phyloP scores from a whole-genome alignment of 2,329 filamentous ascomycete genomes.

The Stagonosporopsis rhizophila region DNA sequence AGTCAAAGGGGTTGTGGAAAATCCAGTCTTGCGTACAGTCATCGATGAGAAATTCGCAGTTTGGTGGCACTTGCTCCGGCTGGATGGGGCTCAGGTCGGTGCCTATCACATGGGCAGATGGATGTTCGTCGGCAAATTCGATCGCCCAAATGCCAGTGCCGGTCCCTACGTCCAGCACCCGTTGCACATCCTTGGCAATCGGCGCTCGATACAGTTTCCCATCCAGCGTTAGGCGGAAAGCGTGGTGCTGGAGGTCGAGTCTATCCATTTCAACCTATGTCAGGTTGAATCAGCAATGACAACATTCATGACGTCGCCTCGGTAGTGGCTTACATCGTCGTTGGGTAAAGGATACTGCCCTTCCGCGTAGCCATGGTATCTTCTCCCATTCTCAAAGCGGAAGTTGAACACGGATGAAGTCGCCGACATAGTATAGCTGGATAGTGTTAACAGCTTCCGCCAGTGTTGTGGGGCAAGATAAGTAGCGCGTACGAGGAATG shows the following conservation, averaged over 20 bases:
- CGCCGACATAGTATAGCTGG: slow-evolving; percentile 41
- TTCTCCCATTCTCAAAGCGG: slow-evolving; percentile 39
- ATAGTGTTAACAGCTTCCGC: neutral
- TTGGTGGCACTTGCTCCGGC: slow-evolving; percentile 40
- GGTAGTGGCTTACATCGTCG: slow-evolving; percentile 34
- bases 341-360: slow-evolving; percentile 44
- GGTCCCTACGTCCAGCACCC: slow-evolving; percentile 43
- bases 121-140: slow-evolving; percentile 43
- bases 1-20: slow-evolving; percentile 62
- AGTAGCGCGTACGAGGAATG: slow-evolving; percentile 25
- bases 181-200: slow-evolving; percentile 35
- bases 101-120: slow-evolving; percentile 42
- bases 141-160: slow-evolving; percentile 47
- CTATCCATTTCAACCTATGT: slow-evolving; percentile 37
- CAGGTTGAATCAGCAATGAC: slow-evolving; percentile 1
- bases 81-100: slow-evolving; percentile 47
- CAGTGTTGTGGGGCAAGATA: neutral
- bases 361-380: slow-evolving; percentile 43
- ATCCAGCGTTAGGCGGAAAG: slow-evolving; percentile 43
- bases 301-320: no score
- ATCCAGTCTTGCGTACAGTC: slow-evolving; percentile 61
- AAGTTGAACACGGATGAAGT: slow-evolving; percentile 42
- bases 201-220: slow-evolving; percentile 41
- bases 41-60: slow-evolving; percentile 47
- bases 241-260: slow-evolving; percentile 45